A percentile compares a stretch with the other conserved stretches of the same genome.
Evolutionary conservation across 257 asterid genomes (phyloP).

Genomic region (Jacaranda copaia): DNA sequence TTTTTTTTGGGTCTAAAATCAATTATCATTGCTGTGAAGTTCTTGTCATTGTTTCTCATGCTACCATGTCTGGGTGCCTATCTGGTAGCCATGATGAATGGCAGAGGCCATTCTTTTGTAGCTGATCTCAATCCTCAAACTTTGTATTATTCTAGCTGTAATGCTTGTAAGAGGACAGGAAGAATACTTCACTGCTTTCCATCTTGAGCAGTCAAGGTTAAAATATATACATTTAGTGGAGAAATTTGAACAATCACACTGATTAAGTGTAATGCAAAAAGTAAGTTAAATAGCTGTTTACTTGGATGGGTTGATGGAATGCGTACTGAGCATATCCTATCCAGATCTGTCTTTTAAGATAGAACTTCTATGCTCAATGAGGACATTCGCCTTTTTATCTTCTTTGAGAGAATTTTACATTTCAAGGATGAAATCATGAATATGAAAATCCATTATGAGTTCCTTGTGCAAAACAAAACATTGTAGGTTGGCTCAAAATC

Average conservation of each 20-base stretch:
- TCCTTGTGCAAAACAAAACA: constrained; percentile 31
- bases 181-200: not conserved
- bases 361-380: constrained; percentile 16
- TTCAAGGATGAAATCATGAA: constrained; percentile 20
- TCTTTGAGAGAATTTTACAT: constrained; percentile 15
- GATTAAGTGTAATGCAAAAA: constrained; percentile 12
- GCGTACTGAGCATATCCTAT: not conserved
- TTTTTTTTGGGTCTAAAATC: constrained; percentile 13
- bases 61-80: constrained; percentile 15
- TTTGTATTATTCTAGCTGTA: not conserved
- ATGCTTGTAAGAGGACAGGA: constrained; percentile 2
- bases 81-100: not conserved
- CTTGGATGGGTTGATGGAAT: not conserved
- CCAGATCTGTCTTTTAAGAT: constrained; percentile 20
- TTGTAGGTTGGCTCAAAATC: constrained; percentile 97
- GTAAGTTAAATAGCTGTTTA: not conserved
- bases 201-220: not conserved
- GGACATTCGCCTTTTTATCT: not conserved
- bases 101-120: constrained; percentile 15
- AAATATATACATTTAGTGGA: not conserved
- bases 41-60: constrained; percentile 1
- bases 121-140: not conserved
- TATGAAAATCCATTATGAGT: constrained; percentile 11
- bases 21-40: not conserved
- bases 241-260: not conserved